Base-by-base conservation (phyloP, 1,284 basidiomycete genomes). In the Ceratobasidium sp. region DNA sequence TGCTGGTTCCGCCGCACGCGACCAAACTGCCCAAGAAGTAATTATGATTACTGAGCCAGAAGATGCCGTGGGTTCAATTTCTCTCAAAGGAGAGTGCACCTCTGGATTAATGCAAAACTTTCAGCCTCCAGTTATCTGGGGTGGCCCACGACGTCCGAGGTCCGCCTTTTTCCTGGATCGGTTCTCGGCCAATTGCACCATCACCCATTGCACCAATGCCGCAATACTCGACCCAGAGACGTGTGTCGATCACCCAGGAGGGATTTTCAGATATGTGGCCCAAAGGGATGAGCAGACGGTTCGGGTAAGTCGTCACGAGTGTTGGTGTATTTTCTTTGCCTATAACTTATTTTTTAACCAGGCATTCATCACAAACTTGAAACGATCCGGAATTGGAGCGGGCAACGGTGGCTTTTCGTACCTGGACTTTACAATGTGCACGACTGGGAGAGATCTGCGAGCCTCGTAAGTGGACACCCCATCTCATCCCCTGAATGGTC, bases 141-240 rank as follows among this genome's bases (percentile, higher is more conserved):
- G 29, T 37, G 37, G 19, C 9, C 4, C 76, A 79, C 90, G 91
- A 80, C 91, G 90, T 15, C 86, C 88, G 56, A 88, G 92, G 49
- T 91, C 91, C 0, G 90, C 91, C 11, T 87, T 94, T 75, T 91
- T 94, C 78, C 88, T 94, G 44, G 88, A 94, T 81, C 88, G 92
- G 40, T 94, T 93, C 84, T 89, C 89, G 2, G 81, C 87, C 76
- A 85, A 87, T 78, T 91, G 90, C 81, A 85, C 87, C 0, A 87
- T 94, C 54, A 82, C 89, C 67, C 92, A 92, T 79, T 90, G 90
- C 80, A 90, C 91, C 25, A 94, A 94, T 79, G 89, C 92, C 80
- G 87, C 89, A 76, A 84, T 94, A 32, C 81, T 94, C 32, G 84
- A 86, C 2, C 87, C 89, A 9, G 87, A 86, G 25, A 82, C 84